A percentile compares a stretch with the other conserved stretches of the same genome.
phyloP scores from a whole-genome alignment of 306 rosid genomes.

The Cucurbita ficifolia region DNA sequence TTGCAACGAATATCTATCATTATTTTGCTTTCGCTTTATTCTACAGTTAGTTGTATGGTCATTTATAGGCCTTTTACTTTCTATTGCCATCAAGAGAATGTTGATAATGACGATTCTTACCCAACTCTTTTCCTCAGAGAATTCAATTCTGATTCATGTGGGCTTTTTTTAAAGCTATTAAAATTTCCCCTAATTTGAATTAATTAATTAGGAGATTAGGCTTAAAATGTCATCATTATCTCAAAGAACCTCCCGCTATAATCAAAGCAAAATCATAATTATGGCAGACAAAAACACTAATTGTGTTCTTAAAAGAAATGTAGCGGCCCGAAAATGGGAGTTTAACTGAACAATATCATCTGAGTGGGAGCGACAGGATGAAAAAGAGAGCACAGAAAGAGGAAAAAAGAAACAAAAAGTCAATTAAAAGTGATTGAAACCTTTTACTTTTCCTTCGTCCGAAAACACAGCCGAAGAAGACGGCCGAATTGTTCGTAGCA shows the following conservation, averaged over 20 bases:
- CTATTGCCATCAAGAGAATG: neutral
- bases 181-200: neutral
- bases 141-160: neutral
- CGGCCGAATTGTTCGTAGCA: neutral
- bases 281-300: no score
- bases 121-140: neutral
- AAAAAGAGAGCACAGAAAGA: neutral
- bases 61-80: neutral
- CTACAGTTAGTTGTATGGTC: neutral
- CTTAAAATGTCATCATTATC: neutral
- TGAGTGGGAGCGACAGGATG: neutral
- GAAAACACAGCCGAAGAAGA: neutral
- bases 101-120: neutral
- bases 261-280: no score
- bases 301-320: no score
- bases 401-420: neutral
- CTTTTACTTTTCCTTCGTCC: neutral
- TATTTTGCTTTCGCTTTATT: neutral
- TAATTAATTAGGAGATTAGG: neutral
- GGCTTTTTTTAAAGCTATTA: neutral
- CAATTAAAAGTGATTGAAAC: neutral
- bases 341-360: neutral
- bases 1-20: neutral
- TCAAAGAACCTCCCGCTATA: no score
- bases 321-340: neutral